These are phyloP conservation scores for Corinectria fuckeliana DNA, from an alignment of 2,329 filamentous ascomycete genomes.

Conservation along the genomic window DNA sequence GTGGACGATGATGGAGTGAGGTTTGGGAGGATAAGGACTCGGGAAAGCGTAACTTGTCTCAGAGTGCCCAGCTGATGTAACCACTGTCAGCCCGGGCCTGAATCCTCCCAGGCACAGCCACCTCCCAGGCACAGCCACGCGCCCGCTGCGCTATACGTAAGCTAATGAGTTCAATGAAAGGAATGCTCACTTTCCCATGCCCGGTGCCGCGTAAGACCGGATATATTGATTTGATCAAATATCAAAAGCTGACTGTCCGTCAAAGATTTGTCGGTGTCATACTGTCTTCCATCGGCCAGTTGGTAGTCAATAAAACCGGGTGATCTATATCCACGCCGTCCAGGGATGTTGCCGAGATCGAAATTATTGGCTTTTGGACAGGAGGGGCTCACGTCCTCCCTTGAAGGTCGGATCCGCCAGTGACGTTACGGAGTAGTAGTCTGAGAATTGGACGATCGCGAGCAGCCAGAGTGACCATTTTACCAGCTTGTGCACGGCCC, in stretches of 20 bases:
- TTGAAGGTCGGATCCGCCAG: too few species aligned
- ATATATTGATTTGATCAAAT: not conserved
- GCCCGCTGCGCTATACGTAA: slow-evolving; percentile 7
- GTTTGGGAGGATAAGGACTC: not conserved
- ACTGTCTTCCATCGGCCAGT: too few species aligned
- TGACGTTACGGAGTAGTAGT: too few species aligned
- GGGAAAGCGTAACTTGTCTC: slow-evolving; percentile 23
- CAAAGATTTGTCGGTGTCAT: not conserved
- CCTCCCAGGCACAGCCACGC: slow-evolving; percentile 33
- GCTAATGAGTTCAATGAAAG: not conserved
- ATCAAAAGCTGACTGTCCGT: not conserved
- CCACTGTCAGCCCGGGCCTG: slow-evolving; percentile 17
- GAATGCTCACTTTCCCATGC: not conserved
- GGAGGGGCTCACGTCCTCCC: too few species aligned
- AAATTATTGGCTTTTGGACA: too few species aligned
- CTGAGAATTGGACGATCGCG: too few species aligned
- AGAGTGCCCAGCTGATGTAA: slow-evolving; percentile 34
- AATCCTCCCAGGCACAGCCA: slow-evolving; percentile 21
- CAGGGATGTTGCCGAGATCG: not conserved
- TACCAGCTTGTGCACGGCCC: too few species aligned
- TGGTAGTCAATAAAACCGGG: not conserved
- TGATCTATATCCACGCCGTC: not conserved
- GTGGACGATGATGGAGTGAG: slow-evolving; percentile 3
- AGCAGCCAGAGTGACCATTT: too few species aligned
- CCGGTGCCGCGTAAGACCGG: not conserved